Percentiles rank a stretch among this genome's conserved stretches.
phyloP scores from a whole-genome alignment of 768 basidiomycete species.

The Grammothele lineata region DNA sequence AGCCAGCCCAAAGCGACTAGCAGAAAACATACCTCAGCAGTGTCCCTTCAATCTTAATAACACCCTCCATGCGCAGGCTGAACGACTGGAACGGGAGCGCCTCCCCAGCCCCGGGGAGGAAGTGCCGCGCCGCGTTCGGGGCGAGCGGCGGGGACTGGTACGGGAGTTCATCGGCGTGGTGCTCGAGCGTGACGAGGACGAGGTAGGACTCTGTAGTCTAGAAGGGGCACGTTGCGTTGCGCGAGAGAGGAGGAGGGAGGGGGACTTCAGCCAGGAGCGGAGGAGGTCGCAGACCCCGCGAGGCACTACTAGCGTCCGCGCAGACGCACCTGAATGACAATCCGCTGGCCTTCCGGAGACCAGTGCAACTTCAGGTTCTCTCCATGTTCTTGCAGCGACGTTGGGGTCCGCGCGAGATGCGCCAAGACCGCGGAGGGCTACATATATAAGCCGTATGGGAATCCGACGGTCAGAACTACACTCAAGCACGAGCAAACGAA shows the following conservation, averaged over 20 bases:
- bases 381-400: conserved; percentile 81
- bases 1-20: too few species aligned
- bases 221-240: background rate
- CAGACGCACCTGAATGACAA: conserved; percentile 78
- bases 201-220: conserved; percentile 82
- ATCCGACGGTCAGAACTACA: background rate
- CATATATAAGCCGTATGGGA: too few species aligned
- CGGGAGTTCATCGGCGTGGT: conserved; percentile 47
- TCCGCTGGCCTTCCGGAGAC: conserved; percentile 76
- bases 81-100: conserved; percentile 65
- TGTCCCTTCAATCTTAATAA: conserved; percentile 72
- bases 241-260: too few species aligned
- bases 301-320: too few species aligned
- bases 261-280: too few species aligned
- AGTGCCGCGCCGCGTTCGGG: conserved; percentile 54
- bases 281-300: too few species aligned
- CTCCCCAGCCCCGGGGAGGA: conserved; percentile 80
- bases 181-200: conserved; percentile 66
- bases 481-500: background rate
- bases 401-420: conserved; percentile 68
- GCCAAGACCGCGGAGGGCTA: conserved; percentile 74
- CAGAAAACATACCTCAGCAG: conserved; percentile 55
- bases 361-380: conserved; percentile 70
- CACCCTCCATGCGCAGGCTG: conserved; percentile 72
- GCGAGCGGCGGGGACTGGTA: conserved; percentile 53